phyloP scores from a whole-genome alignment of 495 filamentous ascomycete genomes.

The Daldinia loculata region DNA sequence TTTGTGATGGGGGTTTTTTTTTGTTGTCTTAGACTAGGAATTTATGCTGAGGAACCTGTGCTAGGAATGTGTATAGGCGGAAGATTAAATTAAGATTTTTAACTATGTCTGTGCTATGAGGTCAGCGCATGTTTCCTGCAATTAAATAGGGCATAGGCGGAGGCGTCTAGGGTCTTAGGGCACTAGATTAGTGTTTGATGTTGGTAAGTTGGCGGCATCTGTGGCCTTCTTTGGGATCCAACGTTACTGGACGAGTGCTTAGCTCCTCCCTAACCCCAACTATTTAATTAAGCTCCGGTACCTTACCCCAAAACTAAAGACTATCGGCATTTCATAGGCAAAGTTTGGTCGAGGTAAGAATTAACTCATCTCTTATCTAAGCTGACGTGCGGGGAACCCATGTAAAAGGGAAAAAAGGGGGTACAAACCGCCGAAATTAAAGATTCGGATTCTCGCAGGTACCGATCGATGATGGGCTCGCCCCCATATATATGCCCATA shows the following conservation, averaged over 20 bases:
- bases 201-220: neutral
- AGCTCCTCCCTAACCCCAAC: conserved; percentile 33
- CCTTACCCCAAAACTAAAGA: conserved; percentile 2
- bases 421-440: conserved; percentile 37
- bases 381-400: conserved; percentile 34
- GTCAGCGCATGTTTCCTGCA: conserved; percentile 1
- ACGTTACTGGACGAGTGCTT: conserved; percentile 32
- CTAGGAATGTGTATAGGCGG: neutral
- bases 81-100: conserved; percentile 10
- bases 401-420: conserved; percentile 16
- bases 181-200: neutral
- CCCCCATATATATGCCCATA: neutral
- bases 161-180: too few relatives aligned
- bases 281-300: conserved; percentile 23
- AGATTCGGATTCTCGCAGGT: conserved; percentile 8
- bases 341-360: conserved; percentile 9
- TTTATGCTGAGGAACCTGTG: neutral
- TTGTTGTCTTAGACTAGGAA: conserved; percentile 11
- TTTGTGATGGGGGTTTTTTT: conserved; percentile 4
- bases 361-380: conserved; percentile 29
- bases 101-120: conserved; percentile 15
- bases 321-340: conserved; percentile 2
- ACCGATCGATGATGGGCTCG: conserved; percentile 6
- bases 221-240: conserved; percentile 11
- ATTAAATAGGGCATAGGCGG: neutral